A percentile compares a stretch with the other conserved stretches of the same genome.
phyloP scores from a whole-genome alignment of 331 rosid genomes.

The Cydonia oblonga region DNA sequence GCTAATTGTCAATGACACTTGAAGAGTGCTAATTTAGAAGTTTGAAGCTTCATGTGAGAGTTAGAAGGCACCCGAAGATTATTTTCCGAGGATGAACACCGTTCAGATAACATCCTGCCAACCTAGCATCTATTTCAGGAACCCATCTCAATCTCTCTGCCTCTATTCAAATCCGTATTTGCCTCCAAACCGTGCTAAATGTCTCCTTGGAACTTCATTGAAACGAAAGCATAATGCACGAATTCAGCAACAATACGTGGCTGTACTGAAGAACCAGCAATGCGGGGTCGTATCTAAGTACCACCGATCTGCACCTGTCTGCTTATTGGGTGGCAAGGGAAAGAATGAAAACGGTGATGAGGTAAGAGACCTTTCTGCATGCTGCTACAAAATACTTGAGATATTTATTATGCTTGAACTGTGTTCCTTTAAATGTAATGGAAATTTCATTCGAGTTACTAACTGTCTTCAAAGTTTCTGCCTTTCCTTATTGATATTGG shows the following conservation, averaged over 20 bases:
- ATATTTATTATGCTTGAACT: neutral
- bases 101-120: constrained; percentile 1
- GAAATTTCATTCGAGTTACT: neutral
- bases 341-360: constrained; percentile 29
- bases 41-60: neutral
- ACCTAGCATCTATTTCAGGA: constrained; percentile 2
- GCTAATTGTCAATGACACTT: neutral
- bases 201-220: neutral
- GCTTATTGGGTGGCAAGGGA: constrained; percentile 48
- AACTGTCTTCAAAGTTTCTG: neutral
- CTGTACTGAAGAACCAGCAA: neutral
- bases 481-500: neutral
- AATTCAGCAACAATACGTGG: constrained; percentile 10
- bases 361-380: constrained; percentile 21
- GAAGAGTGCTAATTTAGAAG: neutral
- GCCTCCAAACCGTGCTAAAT: neutral
- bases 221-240: neutral
- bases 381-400: neutral
- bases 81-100: neutral
- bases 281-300: constrained; percentile 8
- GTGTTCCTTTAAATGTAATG: neutral
- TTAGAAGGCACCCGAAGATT: neutral
- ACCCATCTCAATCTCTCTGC: neutral
- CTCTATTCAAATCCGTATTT: neutral
- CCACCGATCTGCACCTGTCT: constrained; percentile 24